Base-by-base conservation (phyloP, 371 early-diverging fungal genomes). In the Mortierella sp. region DNA sequence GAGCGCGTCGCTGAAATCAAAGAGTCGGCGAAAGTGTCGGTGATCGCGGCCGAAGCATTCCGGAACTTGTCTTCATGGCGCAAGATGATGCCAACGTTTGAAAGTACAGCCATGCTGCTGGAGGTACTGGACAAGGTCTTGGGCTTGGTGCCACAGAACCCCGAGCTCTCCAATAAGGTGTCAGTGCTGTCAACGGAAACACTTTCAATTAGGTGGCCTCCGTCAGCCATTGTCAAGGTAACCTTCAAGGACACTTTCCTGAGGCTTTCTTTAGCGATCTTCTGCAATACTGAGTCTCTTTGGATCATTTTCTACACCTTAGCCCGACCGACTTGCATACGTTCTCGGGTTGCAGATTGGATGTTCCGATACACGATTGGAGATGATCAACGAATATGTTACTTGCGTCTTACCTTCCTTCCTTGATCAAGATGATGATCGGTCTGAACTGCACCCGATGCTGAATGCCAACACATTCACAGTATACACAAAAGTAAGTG, bases 341-440 rank as follows among this genome's bases (percentile, higher is more conserved):
- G 67, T 81, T 16, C 48, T 81, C 10, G 84, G 84, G 41, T 74
- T 86, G 43, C 72, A 80, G 5, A 84, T 89, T n/a, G 78, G 81
- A 50, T 67, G 81, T 46, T 72, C 74, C 8, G 65, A 74, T 1
- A 69, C 81, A 16, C 77, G 83, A 4, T 50, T 86, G 14, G 58
- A 70, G 17, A 62, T 82, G 54, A 71, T 89, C 31, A 79, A 81
- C 24, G 57, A 78, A 7, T 83, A 86, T 54, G 81, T 84, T 0
- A 78, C 80, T 14, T 34, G 53, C 7, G 78, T 83, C 0, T 53
- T 89, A 25, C 85, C 86, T 0, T 60, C 71, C 7, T 85, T 81
- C 45, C 82, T 85, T 45, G 49, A 58, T 19, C 79, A 83, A 22
- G 66, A 79, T 27, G 79, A 69, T 4, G 82, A 69, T 0, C n/a